Evolutionary conservation across 2,329 filamentous ascomycete species (phyloP), one percentile per base, ranked within the genome.

Genomic region (Xylariales sp.): DNA sequence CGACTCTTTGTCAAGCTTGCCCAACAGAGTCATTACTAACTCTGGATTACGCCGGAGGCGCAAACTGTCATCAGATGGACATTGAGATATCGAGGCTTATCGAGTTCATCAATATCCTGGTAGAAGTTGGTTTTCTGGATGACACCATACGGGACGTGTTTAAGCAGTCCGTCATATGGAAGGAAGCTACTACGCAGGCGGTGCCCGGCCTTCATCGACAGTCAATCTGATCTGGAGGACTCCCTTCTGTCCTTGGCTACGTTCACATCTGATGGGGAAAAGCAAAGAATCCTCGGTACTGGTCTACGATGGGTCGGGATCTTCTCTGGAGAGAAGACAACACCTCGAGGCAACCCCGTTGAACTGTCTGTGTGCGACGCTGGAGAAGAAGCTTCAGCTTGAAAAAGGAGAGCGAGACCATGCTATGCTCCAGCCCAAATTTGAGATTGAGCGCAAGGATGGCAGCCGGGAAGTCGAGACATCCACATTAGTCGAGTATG

Each of bases 371-470:
- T 95, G 89, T 69, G 88, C 87, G 22, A 86, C 81, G 3, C 78
- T 95, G 21, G 88, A 94, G 73, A 69, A 86, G 73, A 95, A 94
- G 80, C 94, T 95, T 87, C 78, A 86, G 65, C 95, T 84, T 64
- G 84, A 78, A 58, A 72, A 84, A 54, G 84, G 77, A 46, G 88
- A 95, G 78, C 83, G 89, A 45, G 89, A 95, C 64, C 71, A 94
- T 51, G 86, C 93, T 50, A 33, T 40, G 68, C 75, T 88, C 22
- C 85, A 88, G 70, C 84, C 88, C 71, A 84, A 80, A 69, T 94
- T 95, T 62, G 82, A 82, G 60, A 88, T 94, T 53, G 86, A 93
- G 73, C 73, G 86, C 68, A 81, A 82, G 66, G 85, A 93, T 60
- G 88, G 88, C 56, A 78, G 69, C 60, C 78, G 76, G 62, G 81